phyloP scores from a whole-genome alignment of 176 grass and related monocot species.

The Phragmites australis region DNA sequence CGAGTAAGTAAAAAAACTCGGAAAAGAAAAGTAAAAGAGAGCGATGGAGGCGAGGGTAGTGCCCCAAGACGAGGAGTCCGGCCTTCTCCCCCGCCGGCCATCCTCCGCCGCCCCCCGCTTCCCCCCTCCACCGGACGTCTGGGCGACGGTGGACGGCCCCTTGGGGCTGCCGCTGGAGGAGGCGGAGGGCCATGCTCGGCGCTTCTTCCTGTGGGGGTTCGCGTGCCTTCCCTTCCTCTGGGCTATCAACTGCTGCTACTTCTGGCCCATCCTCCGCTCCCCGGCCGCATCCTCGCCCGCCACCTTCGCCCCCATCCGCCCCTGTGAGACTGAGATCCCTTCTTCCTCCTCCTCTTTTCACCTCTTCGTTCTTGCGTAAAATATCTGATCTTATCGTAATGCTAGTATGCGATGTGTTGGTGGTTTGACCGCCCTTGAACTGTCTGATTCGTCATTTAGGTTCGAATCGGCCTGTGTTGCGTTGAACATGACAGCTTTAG shows the following conservation, averaged over 20 bases:
- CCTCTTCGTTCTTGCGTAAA: neutral
- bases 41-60: slow-evolving; percentile 49
- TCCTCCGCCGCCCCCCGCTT: neutral
- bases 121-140: slow-evolving; percentile 33
- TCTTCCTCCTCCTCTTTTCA: neutral
- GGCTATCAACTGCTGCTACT: slow-evolving; percentile 97
- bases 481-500: neutral
- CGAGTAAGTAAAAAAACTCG: neutral
- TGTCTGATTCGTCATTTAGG: neutral
- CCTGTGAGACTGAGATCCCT: slow-evolving; percentile 53
- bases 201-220: slow-evolving; percentile 93
- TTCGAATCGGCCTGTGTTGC: neutral
- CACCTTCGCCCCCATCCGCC: slow-evolving; percentile 61
- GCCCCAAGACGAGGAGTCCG: slow-evolving; percentile 53
- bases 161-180: slow-evolving; percentile 79
- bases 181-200: slow-evolving; percentile 61
- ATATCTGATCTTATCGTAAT: slow-evolving; percentile 1
- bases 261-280: slow-evolving; percentile 81
- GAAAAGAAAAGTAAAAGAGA: neutral
- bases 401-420: neutral
- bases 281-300: slow-evolving; percentile 36
- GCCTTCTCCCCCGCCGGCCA: slow-evolving; percentile 33
- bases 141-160: slow-evolving; percentile 84
- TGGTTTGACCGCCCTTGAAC: neutral
- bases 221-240: slow-evolving; percentile 89